These are phyloP conservation scores for Nyssa sinensis DNA, from an alignment of 148 eudicot genomes.

Conservation along the genomic window DNA sequence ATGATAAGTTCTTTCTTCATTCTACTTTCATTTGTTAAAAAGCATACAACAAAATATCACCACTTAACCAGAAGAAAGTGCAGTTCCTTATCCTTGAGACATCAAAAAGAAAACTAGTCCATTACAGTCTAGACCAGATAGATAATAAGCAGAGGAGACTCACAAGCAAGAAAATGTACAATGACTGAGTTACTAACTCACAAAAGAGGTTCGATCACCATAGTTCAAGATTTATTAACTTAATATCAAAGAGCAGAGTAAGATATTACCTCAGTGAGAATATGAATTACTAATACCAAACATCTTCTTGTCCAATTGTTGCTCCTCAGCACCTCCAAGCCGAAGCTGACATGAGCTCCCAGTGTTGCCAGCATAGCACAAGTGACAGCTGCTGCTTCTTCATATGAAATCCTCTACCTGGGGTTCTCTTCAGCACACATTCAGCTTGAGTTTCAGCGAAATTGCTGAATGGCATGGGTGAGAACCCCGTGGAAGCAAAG, in stretches of 20 bases:
- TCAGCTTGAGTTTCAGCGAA: conserved; percentile 53
- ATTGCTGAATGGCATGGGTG: conserved; percentile 34
- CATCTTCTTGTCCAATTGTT: conserved; percentile 10
- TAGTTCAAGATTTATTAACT: not conserved
- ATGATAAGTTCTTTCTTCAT: not conserved
- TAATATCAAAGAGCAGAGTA: not conserved
- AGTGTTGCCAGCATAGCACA: conserved; percentile 43
- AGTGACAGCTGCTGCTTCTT: conserved; percentile 43
- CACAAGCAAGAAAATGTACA: conserved; percentile 11
- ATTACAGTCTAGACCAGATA: not conserved
- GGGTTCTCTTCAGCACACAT: conserved; percentile 33
- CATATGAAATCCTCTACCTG: conserved; percentile 40
- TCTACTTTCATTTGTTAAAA: not conserved
- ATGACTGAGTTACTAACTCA: not conserved
- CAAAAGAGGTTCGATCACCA: not conserved
- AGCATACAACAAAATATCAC: not conserved
- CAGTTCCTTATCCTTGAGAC: not conserved
- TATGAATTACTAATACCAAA: not conserved
- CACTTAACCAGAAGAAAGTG: not conserved
- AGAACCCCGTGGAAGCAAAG: conserved; percentile 45
- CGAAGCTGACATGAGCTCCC: conserved; percentile 43
- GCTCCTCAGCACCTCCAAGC: conserved; percentile 51
- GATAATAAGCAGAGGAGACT: conserved; percentile 17
- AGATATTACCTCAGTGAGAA: not conserved
- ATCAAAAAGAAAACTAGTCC: not conserved